These are phyloP conservation scores for Pelargonium cotyledonis DNA, from an alignment of 441 rosid species.

Conservation along the genomic window DNA sequence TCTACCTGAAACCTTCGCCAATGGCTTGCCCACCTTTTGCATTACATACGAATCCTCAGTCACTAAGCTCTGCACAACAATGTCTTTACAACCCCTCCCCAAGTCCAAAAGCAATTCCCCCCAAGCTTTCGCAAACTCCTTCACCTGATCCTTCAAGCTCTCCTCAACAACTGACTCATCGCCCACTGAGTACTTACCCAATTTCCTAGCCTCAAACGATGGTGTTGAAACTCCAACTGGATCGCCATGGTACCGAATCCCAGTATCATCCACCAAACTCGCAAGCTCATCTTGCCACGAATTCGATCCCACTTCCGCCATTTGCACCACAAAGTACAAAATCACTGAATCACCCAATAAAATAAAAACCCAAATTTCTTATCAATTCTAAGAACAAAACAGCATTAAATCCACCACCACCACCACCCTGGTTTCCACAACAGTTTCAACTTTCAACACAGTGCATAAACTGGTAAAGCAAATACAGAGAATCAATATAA, in stretches of 20 bases:
- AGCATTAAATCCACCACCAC: background rate
- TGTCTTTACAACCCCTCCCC: conserved; percentile 78
- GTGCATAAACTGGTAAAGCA: conserved; percentile 3
- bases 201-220: conserved; percentile 19
- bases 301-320: conserved; percentile 50
- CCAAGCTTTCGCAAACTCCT: conserved; percentile 77
- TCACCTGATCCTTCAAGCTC: conserved; percentile 60
- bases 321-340: conserved; percentile 16
- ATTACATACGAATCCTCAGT: conserved; percentile 70
- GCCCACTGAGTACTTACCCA: conserved; percentile 16
- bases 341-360: background rate
- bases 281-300: conserved; percentile 77
- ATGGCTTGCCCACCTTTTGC: conserved; percentile 63
- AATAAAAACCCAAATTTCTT: conserved; percentile 13
- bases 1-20: conserved; percentile 49
- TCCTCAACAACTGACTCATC: conserved; percentile 27
- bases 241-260: conserved; percentile 33
- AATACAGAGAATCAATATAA: conserved; percentile 3
- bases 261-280: conserved; percentile 52
- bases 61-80: conserved; percentile 54
- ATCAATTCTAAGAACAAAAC: conserved; percentile 6
- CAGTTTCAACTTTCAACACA: background rate
- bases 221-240: conserved; percentile 28
- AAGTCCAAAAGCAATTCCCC: conserved; percentile 79
- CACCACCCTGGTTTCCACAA: background rate